Conservation (phyloP, 257 asterid genomes). For the Salvia splendens region DNA sequence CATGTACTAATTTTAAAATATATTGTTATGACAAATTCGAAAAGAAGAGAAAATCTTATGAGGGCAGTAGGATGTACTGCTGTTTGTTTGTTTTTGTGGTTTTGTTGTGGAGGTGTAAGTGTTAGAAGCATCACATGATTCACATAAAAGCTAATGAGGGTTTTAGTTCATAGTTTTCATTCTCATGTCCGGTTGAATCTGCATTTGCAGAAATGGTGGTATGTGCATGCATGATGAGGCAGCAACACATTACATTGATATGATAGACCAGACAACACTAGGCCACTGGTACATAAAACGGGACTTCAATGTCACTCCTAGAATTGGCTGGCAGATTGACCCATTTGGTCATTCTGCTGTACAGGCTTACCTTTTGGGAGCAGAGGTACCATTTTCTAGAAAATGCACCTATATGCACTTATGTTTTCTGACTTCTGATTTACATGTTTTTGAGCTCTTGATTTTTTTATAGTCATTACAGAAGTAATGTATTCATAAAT, state of each 20-base stretch:
- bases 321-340: constrained; percentile 99
- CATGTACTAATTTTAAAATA: constrained; percentile 41
- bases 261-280: constrained; percentile 96
- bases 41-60: too few species aligned
- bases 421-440: neutral
- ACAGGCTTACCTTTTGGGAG: constrained; percentile 95
- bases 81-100: constrained; percentile 16
- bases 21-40: too few species aligned
- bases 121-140: neutral
- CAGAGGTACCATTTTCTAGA: constrained; percentile 58
- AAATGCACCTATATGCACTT: too few species aligned
- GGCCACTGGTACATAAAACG: constrained; percentile 81
- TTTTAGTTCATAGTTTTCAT: constrained; percentile 11
- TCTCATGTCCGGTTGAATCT: constrained; percentile 4
- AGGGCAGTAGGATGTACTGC: too few species aligned
- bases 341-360: constrained; percentile 99
- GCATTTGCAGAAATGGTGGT: constrained; percentile 82
- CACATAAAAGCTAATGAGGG: neutral
- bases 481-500: too few species aligned
- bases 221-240: constrained; percentile 99
- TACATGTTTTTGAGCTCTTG: too few species aligned
- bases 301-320: constrained; percentile 79
- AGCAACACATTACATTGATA: constrained; percentile 86
- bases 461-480: too few species aligned
- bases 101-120: neutral